phyloP scores from a whole-genome alignment of 2,329 filamentous ascomycete species.

The Aureobasidium zeae region DNA sequence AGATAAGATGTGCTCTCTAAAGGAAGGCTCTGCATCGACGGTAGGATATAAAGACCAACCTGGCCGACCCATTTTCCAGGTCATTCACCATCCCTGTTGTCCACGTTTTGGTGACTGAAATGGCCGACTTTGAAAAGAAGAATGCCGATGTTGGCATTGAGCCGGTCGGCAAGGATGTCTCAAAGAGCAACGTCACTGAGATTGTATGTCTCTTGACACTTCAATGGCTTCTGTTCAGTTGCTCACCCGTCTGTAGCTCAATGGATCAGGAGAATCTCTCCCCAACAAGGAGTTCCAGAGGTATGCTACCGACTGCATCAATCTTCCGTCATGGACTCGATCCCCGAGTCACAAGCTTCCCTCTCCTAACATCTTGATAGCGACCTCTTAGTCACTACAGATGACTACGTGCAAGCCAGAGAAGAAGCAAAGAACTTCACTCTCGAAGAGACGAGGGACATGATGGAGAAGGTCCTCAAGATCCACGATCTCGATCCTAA shows the following conservation, averaged over 20 bases:
- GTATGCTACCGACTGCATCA: background rate
- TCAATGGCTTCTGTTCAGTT: too few species aligned
- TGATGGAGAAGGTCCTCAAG: conserved; percentile 11
- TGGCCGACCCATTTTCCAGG: background rate
- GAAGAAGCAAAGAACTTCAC: conserved; percentile 3
- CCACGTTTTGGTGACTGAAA: background rate
- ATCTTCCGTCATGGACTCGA: too few species aligned
- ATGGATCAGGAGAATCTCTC: background rate
- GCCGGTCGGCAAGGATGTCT: background rate
- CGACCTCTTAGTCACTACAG: background rate
- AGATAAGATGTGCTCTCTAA: too few species aligned
- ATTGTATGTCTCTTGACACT: background rate
- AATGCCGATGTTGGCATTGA: background rate
- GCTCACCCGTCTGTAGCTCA: too few species aligned
- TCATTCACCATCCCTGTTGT: background rate
- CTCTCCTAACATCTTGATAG: background rate
- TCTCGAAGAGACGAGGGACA: background rate
- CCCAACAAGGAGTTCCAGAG: conserved; percentile 4
- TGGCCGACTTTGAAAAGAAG: conserved; percentile 2
- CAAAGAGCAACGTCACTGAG: background rate
- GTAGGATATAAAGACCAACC: background rate
- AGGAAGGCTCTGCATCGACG: background rate
- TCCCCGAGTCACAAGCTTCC: too few species aligned
- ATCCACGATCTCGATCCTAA: conserved; percentile 18
- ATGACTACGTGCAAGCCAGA: conserved; percentile 3